Evolutionary conservation across 2,329 filamentous ascomycete species (phyloP).

Genomic region (Trichoderma hamatum): DNA sequence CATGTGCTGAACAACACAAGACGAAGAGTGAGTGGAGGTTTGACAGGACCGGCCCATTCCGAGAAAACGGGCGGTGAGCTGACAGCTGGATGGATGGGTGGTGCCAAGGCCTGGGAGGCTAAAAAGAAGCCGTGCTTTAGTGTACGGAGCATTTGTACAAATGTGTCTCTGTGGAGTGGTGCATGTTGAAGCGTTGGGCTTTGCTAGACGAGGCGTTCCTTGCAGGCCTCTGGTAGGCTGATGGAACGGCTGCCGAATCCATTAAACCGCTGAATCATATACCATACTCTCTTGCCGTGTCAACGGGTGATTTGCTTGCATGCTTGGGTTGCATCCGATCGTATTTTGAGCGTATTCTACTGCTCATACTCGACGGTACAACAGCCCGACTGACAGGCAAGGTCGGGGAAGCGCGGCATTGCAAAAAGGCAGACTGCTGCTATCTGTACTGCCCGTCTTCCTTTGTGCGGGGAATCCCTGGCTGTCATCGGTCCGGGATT

Average conservation of each 20-base stretch:
- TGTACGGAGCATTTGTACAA: neutral
- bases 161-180: neutral
- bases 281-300: neutral
- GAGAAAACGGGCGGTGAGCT: constrained; percentile 14
- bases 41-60: constrained; percentile 17
- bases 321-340: neutral
- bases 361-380: neutral
- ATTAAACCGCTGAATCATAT: neutral
- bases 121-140: neutral
- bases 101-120: neutral
- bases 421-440: neutral
- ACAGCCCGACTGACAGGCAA: neutral
- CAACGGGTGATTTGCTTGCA: neutral
- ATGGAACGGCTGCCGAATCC: neutral
- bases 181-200: neutral
- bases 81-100: neutral
- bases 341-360: neutral
- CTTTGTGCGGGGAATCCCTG: constrained; percentile 21
- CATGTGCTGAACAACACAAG: neutral
- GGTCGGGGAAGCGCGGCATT: constrained; percentile 20
- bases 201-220: neutral
- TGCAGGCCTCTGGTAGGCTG: neutral
- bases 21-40: neutral
- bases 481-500: constrained; percentile 2
- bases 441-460: neutral